Evolutionary conservation across 1,284 basidiomycete species (phyloP), one percentile per base, ranked within the genome.

Genomic region (Tetrapyrgos nigripes): DNA sequence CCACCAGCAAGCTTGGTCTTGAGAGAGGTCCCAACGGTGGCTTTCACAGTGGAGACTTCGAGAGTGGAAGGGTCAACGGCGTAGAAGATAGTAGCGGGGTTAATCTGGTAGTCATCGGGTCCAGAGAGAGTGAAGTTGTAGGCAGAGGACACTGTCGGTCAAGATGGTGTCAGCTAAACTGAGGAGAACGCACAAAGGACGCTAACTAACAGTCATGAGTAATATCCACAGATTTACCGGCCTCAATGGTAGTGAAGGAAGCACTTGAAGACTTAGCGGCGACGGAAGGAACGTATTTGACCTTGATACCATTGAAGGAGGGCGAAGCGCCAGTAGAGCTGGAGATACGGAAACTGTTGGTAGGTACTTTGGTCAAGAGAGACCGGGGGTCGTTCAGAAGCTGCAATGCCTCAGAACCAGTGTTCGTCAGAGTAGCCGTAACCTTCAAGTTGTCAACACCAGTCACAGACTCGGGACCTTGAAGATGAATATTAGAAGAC

Each of bases 91-190:
- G 75, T 79, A 55, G 68, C 67, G 8, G 78, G 73, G 56, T 73
- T 74, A 53, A 83, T 67, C 43, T 69, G 71, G 66, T 81, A 83
- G 46, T 64, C 56, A 35, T 75, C 77, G 24, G 62, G 71, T 21
- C 79, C 79, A 17, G 78, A 63, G 37, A 60, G 23, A 35, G 76
- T 76, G 68, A 82, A 80, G 70, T 80, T 78, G 68, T 81, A 82
- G 3, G 77, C 75, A 50, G 71, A 65, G 33, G 78, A 76, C 46
- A 81, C 79, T 81, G n/a, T n/a, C 50, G 21, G 29, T 33, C n/a
- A 13, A 35, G 27, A 9, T 51, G 35, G 47, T 10, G 14, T 44
- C 14, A 44, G 40, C 14, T 11, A 11, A 31, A 24, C 27, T 48
- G 6, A 13, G 9, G 33, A 10, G n/a, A 28, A 26, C 26, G 28